Conservation (phyloP, 768 basidiomycete genomes). For the Nevesoporus exiguus region DNA sequence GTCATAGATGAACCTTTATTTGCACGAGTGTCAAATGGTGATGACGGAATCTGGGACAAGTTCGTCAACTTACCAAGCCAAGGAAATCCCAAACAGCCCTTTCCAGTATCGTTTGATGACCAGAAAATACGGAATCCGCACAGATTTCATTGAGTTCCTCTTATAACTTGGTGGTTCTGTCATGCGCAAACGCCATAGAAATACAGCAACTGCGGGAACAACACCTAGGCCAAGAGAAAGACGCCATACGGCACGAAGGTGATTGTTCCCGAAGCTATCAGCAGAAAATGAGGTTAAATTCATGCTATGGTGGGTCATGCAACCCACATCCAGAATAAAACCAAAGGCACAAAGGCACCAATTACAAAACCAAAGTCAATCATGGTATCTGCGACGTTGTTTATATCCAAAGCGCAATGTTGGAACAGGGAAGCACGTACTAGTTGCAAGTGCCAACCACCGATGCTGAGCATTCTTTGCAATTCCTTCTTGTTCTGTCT, state of each 20-base stretch:
- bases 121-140: constrained; percentile 71
- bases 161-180: constrained; percentile 71
- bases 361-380: constrained; percentile 83
- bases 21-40: neutral
- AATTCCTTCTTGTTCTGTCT: constrained; percentile 80
- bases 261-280: constrained; percentile 66
- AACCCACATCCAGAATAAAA: constrained; percentile 84
- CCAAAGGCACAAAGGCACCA: constrained; percentile 76
- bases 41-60: neutral
- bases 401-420: neutral
- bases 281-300: neutral
- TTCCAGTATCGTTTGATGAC: constrained; percentile 79
- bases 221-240: constrained; percentile 80
- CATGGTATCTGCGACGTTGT: constrained; percentile 58
- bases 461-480: constrained; percentile 77
- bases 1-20: constrained; percentile 70
- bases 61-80: constrained; percentile 55
- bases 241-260: constrained; percentile 86
- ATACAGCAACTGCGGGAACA: constrained; percentile 75
- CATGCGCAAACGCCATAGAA: constrained; percentile 86
- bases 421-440: constrained; percentile 39
- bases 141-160: constrained; percentile 75
- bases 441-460: constrained; percentile 88
- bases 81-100: constrained; percentile 66
- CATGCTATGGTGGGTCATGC: neutral